phyloP scores from a whole-genome alignment of 768 basidiomycete species.

The Xanthoconium stramineum region DNA sequence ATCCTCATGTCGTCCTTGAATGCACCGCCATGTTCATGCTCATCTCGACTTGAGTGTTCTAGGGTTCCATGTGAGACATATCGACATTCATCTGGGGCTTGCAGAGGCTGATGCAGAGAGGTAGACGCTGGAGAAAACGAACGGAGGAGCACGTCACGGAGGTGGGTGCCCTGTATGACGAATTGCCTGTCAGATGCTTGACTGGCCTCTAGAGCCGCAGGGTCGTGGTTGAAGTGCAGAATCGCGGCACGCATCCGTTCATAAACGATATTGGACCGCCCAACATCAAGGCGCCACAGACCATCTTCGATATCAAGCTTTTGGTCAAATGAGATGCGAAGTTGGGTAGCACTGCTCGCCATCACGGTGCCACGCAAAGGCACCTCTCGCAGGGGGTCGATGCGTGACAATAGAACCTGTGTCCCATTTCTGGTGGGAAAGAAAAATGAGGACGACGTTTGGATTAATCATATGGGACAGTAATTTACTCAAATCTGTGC shows the following conservation, averaged over 20 bases:
- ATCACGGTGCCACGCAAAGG: conserved; percentile 56
- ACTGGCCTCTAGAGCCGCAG: conserved; percentile 36
- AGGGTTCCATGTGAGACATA: conserved; percentile 37
- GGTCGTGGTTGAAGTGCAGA: conserved; percentile 51
- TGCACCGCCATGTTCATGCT: conserved; percentile 37
- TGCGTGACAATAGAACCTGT: conserved; percentile 59
- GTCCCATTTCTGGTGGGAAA: conserved; percentile 57
- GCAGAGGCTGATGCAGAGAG: conserved; percentile 32
- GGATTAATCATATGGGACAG: not conserved
- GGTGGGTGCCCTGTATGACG: conserved; percentile 64
- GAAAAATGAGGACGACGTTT: not conserved
- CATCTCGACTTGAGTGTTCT: conserved; percentile 34
- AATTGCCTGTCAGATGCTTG: conserved; percentile 41
- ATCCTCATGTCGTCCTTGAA: conserved; percentile 75
- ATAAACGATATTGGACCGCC: conserved; percentile 60
- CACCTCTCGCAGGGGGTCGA: conserved; percentile 58
- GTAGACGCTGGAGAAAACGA: conserved; percentile 41
- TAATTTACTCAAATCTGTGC: conserved; percentile 66
- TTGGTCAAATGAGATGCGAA: conserved; percentile 59
- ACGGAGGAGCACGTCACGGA: conserved; percentile 68
- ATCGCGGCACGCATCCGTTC: conserved; percentile 72
- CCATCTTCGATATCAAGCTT: conserved; percentile 43
- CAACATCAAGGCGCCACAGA: conserved; percentile 69
- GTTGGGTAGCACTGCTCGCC: conserved; percentile 44
- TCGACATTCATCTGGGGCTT: conserved; percentile 38